phyloP scores from a whole-genome alignment of 1,139 yeast genomes.

The Protomyces gravidus region DNA sequence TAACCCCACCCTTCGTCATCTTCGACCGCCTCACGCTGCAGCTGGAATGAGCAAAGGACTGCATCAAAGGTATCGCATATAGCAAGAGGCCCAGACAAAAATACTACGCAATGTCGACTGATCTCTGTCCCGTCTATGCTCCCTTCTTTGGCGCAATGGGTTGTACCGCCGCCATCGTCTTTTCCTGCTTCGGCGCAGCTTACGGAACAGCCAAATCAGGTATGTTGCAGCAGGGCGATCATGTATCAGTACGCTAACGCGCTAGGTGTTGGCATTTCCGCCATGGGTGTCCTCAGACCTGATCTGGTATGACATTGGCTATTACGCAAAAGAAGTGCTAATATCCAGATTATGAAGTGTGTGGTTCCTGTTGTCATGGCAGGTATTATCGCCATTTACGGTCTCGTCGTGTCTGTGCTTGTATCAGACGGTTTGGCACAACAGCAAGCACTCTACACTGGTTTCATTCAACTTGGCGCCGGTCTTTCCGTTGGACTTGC shows the following conservation, averaged over 20 bases:
- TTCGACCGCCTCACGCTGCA: too few relatives aligned
- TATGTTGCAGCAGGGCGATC: not conserved
- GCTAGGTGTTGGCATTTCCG: constrained; percentile 82
- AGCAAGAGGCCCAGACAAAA: too few relatives aligned
- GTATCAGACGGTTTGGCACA: constrained; percentile 79
- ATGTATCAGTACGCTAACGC: not conserved
- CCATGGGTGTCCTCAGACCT: constrained; percentile 95
- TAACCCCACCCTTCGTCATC: too few relatives aligned
- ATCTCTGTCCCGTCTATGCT: constrained; percentile 31
- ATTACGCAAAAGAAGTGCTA: constrained; percentile 30
- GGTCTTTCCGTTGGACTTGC: constrained; percentile 95
- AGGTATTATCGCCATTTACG: constrained; percentile 95
- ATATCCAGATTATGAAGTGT: constrained; percentile 29
- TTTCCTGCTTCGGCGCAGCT: constrained; percentile 86
- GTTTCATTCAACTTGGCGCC: constrained; percentile 94
- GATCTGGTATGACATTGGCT: constrained; percentile 49
- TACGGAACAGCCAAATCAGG: constrained; percentile 98
- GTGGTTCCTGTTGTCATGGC: constrained; percentile 61
- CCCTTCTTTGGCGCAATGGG: constrained; percentile 98
- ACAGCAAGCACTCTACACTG: constrained; percentile 81
- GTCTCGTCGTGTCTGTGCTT: constrained; percentile 89
- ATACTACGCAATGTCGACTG: constrained; percentile 15
- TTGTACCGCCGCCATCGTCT: constrained; percentile 97
- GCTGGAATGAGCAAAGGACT: too few relatives aligned
- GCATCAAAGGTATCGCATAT: too few relatives aligned